Evolutionary conservation across 1,284 basidiomycete genomes (phyloP), one percentile per base, ranked within the genome.

Genomic region (Rhodotorula glutinis): DNA sequence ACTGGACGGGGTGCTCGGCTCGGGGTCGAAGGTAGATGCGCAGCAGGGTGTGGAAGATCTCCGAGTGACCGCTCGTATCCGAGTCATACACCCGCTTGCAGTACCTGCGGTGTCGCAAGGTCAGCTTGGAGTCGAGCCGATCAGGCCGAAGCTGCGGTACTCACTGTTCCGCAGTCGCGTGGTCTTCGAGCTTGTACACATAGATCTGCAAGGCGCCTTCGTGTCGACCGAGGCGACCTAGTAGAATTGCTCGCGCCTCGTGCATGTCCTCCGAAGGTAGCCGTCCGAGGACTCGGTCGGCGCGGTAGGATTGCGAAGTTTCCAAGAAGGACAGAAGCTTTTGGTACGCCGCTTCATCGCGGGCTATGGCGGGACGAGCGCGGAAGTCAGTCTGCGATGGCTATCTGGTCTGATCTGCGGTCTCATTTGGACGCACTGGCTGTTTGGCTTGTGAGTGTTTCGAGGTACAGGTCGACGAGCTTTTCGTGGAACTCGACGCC

Each of bases 131-230:
- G 16, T 41, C 40, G 29, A 9, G 19, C 14, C 14, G 11, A 21
- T n/a, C 29, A 41, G 38, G 52, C 60, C 64, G 25, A 51, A 23
- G 27, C 17, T 52, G 27, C 62, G 7, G 29, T n/a, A 75, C 86
- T 73, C 75, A 92, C 89, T 89, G 86, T 81, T 98, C 95, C 0
- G 96, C 96, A 67, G 90, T 90, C 19, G 80, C 71, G 77, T 88
- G 90, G 76, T 95, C 90, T 44, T 87, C 83, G 38, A 97, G 82
- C 53, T 86, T 85, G 76, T 95, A 89, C 1, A 94, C 92, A 77
- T 98, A 98, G 33, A 96, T 85, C 75, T 91, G 88, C 30, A 99
- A 84, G 0, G 95, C 95, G 67, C 88, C 90, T 73, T 95, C 91
- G 75, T 98, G 93, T 66, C 91, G 87, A 0, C 91, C 92, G 67